phyloP scores from a whole-genome alignment of 1,284 basidiomycete genomes.

The Schizopora paradoxa region DNA sequence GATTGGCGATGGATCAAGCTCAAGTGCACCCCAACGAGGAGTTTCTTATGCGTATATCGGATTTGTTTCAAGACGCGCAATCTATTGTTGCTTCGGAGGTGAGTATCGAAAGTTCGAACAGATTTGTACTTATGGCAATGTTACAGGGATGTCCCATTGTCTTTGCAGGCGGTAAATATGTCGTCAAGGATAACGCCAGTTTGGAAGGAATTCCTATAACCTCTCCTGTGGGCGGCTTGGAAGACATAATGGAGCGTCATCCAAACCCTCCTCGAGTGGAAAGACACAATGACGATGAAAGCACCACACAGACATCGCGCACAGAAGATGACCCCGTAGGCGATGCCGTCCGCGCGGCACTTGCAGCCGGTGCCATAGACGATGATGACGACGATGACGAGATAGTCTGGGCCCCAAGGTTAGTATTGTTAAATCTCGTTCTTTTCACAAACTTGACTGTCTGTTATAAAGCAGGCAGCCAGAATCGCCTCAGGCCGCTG shows the following conservation, averaged over 20 bases:
- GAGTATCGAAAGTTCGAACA: constrained; percentile 20
- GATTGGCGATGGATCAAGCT: constrained; percentile 29
- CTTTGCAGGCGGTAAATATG: constrained; percentile 23
- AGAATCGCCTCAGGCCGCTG: constrained; percentile 8
- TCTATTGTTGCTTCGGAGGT: constrained; percentile 58
- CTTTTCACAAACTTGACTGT: background rate
- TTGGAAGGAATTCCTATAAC: background rate
- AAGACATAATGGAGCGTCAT: constrained; percentile 1
- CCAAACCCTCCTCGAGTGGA: constrained; percentile 4
- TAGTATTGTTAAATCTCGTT: constrained; percentile 13
- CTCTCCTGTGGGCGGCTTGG: constrained; percentile 11
- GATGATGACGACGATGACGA: constrained; percentile 42
- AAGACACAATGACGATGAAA: constrained; percentile 51
- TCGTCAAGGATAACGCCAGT: background rate
- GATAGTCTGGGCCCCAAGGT: constrained; percentile 60
- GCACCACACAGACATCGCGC: constrained; percentile 60
- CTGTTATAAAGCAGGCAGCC: constrained; percentile 3
- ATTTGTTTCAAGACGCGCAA: constrained; percentile 76
- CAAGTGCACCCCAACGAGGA: constrained; percentile 91
- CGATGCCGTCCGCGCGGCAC: constrained; percentile 65
- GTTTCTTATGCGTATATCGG: constrained; percentile 88
- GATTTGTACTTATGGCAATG: too few relatives aligned
- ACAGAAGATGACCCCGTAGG: constrained; percentile 81
- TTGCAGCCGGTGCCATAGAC: constrained; percentile 39
- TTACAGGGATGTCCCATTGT: constrained; percentile 37